Conservation (phyloP, 768 basidiomycete species). For the Leucocoprinus leucothites region DNA sequence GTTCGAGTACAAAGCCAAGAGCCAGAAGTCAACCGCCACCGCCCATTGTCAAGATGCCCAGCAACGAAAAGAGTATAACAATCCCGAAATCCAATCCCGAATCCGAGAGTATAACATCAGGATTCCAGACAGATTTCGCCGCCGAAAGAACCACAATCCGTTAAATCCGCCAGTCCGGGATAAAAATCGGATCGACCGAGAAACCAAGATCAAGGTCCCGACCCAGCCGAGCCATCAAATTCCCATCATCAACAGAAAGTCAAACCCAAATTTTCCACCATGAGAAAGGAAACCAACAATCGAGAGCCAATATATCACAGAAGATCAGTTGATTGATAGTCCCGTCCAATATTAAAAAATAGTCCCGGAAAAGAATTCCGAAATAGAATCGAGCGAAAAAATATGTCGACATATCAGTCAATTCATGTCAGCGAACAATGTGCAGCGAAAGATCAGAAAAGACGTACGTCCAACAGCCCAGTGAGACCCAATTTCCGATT, state of each 20-base stretch:
- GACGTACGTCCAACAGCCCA: constrained; percentile 73
- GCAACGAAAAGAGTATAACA: no score
- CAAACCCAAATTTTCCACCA: constrained; percentile 26
- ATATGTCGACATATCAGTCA: no score
- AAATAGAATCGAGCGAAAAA: no score
- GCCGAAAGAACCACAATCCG: no score
- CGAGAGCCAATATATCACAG: background rate
- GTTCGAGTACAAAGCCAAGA: background rate
- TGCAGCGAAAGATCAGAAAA: background rate
- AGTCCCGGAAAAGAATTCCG: constrained; percentile 16
- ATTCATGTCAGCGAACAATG: background rate
- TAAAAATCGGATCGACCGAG: no score
- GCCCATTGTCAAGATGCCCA: background rate
- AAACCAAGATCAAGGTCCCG: no score
- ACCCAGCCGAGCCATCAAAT: no score
- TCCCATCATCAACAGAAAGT: constrained; percentile 14
- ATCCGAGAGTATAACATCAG: no score
- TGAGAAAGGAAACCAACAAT: background rate
- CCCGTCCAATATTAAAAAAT: constrained; percentile 32
- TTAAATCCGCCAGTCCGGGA: no score
- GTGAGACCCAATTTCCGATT: constrained; percentile 62
- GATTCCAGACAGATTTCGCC: no score
- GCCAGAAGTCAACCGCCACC: constrained; percentile 13
- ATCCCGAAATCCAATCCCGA: no score
- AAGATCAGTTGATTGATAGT: background rate